Evolutionary conservation across 768 basidiomycete species (phyloP), one percentile per base, ranked within the genome.

Genomic region (Leccinum longicurvipes): DNA sequence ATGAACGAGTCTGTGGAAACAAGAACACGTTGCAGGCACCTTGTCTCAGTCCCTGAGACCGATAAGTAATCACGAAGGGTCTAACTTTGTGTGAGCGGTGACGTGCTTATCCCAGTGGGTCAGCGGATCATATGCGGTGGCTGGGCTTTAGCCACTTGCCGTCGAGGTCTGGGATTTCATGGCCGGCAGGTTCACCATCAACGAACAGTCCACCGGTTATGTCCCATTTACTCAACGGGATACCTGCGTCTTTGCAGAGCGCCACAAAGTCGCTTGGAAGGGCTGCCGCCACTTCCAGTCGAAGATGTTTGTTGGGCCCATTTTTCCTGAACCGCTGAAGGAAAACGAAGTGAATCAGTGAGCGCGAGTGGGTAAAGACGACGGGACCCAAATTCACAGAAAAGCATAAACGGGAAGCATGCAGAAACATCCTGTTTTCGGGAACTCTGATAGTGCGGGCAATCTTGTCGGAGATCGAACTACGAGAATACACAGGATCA

Each of bases 351-450:
- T 0, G n/a, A 1, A 10, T 65, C 8, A 61, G 51, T 29, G 25
- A 17, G 31, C 29, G 21, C 53, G 28, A 51, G n/a, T n/a, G 17
- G 25, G 29, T 9, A 12, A 59, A 27, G 10, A 24, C 19, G 32
- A 48, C 47, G 10, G 14, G 32, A 23, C 48, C 23, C 42, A 41
- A 47, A 67, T 83, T 62, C 60, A 85, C 86, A 21, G 74, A 76
- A 52, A 87, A 72, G 2, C 82, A 81, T 29, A 86, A 53, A 47
- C 81, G 77, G 4, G 83, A 78, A 8, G 85, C 77, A 57, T 89
- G 87, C 9, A 87, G 70, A 62, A 82, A 87, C 29, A 86, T 65
- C n/a, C 79, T 77, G 55, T 80, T 74, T 28, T 73, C 59, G 1
- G 77, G 79, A 3, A 83, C 59, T 32, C 53, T 61, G 42, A 71